Evolutionary conservation across 2,329 filamentous ascomycete species (phyloP), one percentile per base, ranked within the genome.

Genomic region (Epichloe gansuensis): DNA sequence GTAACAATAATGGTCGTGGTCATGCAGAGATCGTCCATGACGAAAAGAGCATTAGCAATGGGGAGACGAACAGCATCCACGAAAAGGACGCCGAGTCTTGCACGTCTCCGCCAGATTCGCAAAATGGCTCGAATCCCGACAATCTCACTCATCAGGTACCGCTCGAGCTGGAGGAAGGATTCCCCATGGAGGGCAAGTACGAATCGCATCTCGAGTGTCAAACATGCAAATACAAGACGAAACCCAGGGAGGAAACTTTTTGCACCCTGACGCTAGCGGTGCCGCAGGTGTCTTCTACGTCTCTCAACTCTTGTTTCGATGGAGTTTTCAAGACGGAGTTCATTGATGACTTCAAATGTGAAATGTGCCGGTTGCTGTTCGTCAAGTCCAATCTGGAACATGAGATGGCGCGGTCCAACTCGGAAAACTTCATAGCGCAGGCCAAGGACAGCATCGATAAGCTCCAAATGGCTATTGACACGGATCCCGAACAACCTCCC

Each of bases 321-420:
- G 87, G 87, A 42, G 85, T 96, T 68, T 84, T 98, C 59, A 95
- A 95, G 69, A 89, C 88, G 0, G 93, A 98, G 67, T 86, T 90
- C 65, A 96, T 98, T 58, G 91, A 97, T 57, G 93, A 95, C 65
- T 98, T 94, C 74, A 91, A 88, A 60, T 98, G 93, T 71, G 93
- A 96, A 62, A 87, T 83, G 69, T 98, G 93, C 64, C 82, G 90
- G 23, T 75, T 98, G n/a, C 70, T 88, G 44, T 86, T 95, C 66
- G 90, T 90, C 4, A 71, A 88, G 51, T 74, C 82, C 34, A 69
- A 77, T 49, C 79, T 88, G 57, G 72, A 80, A 56, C 71, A 74
- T 6, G 82, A 89, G 57, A 65, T 85, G 37, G 68, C 72, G 37
- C 77, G 72, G 52, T 74, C 78, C 3, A 74, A 67, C 23, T 78